Percentiles rank a stretch among this genome's conserved stretches.
phyloP scores from a whole-genome alignment of 805 yeast species.

The Monosporozyma unispora region DNA sequence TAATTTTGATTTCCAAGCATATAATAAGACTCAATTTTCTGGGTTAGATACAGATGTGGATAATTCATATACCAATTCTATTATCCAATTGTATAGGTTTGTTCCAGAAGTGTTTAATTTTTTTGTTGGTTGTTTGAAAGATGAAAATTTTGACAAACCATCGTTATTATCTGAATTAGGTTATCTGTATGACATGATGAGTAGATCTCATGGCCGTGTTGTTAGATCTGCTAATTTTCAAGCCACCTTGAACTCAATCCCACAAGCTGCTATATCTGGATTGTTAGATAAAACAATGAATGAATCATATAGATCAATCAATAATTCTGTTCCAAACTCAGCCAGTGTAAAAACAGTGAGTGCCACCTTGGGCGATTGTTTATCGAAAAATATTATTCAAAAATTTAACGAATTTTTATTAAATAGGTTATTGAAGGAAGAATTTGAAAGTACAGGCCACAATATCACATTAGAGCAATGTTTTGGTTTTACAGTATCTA shows the following conservation, averaged over 20 bases:
- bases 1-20: slow-evolving; percentile 84
- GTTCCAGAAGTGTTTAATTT: slow-evolving; percentile 64
- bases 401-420: slow-evolving; percentile 24
- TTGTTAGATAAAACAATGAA: slow-evolving; percentile 40
- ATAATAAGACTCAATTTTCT: slow-evolving; percentile 62
- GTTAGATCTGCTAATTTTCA: slow-evolving; percentile 79
- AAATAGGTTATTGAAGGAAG: slow-evolving; percentile 20
- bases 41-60: slow-evolving; percentile 87
- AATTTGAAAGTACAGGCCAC: slow-evolving; percentile 17
- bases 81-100: slow-evolving; percentile 72
- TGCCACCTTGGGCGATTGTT: slow-evolving; percentile 3
- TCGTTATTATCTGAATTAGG: slow-evolving; percentile 76
- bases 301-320: slow-evolving; percentile 1
- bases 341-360: slow-evolving; percentile 12
- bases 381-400: slow-evolving; percentile 16
- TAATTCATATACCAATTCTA: slow-evolving; percentile 67
- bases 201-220: slow-evolving; percentile 66
- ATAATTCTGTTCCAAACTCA: slow-evolving; percentile 3
- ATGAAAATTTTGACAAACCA: slow-evolving; percentile 37
- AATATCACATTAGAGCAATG: slow-evolving; percentile 23
- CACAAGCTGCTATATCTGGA: slow-evolving; percentile 41
- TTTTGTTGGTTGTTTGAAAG: slow-evolving; percentile 46
- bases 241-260: slow-evolving; percentile 38
- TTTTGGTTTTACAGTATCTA: slow-evolving; percentile 24
- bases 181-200: slow-evolving; percentile 83